Evolutionary conservation across 2,329 filamentous ascomycete species (phyloP).

Genomic region (Lanzia echinophila): DNA sequence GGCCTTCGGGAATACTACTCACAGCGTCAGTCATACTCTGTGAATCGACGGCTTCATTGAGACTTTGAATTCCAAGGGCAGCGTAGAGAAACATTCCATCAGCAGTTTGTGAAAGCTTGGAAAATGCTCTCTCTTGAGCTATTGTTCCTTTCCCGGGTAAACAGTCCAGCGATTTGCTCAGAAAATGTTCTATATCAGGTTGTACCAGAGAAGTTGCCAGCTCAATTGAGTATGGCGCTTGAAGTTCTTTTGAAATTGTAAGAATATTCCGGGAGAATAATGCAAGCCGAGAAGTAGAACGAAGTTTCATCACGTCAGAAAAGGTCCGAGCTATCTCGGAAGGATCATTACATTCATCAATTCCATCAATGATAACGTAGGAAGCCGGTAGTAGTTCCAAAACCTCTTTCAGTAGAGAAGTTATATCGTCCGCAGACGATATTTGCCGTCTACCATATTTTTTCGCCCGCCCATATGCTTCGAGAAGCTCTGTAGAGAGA

Average conservation of each 20-base stretch:
- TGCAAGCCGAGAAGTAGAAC: not conserved
- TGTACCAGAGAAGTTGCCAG: not conserved
- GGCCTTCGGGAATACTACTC: conserved; percentile 1
- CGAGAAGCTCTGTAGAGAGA: not conserved
- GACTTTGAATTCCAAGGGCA: not conserved
- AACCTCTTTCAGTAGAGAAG: not conserved
- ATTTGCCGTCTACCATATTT: conserved; percentile 8
- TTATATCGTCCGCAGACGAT: not conserved
- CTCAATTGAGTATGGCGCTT: not conserved
- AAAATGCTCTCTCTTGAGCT: not conserved
- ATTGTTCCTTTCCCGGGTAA: not conserved
- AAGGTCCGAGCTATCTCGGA: not conserved
- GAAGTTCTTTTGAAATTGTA: not conserved
- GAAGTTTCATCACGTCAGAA: not conserved
- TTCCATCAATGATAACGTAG: conserved; percentile 4
- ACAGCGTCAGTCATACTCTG: conserved; percentile 1
- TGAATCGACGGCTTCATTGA: conserved; percentile 3
- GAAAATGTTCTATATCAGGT: conserved; percentile 6
- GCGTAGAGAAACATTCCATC: conserved; percentile 8
- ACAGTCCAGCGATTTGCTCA: not conserved
- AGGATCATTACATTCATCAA: conserved; percentile 6
- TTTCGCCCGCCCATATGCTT: not conserved
- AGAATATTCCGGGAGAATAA: conserved; percentile 4
- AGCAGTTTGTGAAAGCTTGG: not conserved
- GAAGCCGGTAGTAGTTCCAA: not conserved